These are phyloP conservation scores for Porodaedalea pini DNA, from an alignment of 1,284 basidiomycete species.

Conservation along the genomic window DNA sequence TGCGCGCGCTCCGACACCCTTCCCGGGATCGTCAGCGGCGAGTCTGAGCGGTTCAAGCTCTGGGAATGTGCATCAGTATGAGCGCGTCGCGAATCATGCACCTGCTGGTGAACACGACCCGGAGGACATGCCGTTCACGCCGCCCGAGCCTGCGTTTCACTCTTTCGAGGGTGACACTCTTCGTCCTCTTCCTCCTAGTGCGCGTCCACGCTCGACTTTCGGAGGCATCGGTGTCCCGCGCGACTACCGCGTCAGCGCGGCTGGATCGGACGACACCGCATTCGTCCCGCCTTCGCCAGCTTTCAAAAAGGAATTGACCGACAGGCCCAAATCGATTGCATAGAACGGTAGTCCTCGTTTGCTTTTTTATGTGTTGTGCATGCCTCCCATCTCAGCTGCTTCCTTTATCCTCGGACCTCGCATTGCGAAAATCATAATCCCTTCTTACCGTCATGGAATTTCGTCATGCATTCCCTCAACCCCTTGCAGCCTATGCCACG, in stretches of 20 bases:
- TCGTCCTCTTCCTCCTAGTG: constrained; percentile 15
- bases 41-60: background rate
- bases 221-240: constrained; percentile 11
- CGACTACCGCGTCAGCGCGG: constrained; percentile 18
- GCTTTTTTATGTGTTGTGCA: background rate
- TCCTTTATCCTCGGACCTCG: background rate
- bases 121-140: constrained; percentile 19
- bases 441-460: too few relatives aligned
- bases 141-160: constrained; percentile 20
- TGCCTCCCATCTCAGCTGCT: background rate
- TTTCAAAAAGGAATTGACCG: constrained; percentile 45
- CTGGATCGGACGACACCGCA: constrained; percentile 22
- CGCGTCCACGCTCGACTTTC: constrained; percentile 15
- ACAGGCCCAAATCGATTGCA: constrained; percentile 46
- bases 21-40: constrained; percentile 1
- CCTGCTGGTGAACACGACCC: constrained; percentile 13
- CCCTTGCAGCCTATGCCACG: too few relatives aligned
- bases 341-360: constrained; percentile 23
- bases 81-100: constrained; percentile 5
- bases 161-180: constrained; percentile 18
- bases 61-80: constrained; percentile 8
- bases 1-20: constrained; percentile 12
- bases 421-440: background rate
- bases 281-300: constrained; percentile 63
- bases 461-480: too few relatives aligned